Percentiles rank a stretch among this genome's conserved stretches.
phyloP scores from a whole-genome alignment of 768 basidiomycete species.

The Amanita brunnescens region DNA sequence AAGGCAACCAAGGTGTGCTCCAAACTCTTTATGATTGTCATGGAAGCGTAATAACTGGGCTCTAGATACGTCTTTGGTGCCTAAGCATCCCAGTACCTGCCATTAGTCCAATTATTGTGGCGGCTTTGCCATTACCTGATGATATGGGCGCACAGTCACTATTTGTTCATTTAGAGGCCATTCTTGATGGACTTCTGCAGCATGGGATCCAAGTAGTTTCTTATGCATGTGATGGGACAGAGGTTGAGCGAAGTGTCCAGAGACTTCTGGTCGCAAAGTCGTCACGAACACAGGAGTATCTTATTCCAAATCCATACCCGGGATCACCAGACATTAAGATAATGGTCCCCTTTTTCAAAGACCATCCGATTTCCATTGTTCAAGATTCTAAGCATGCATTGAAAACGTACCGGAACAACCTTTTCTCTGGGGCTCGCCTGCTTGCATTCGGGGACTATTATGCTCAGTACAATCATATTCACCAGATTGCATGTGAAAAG shows the following conservation, averaged over 20 bases:
- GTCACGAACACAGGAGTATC: not conserved
- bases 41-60: no score
- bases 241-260: constrained; percentile 21
- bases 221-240: constrained; percentile 26
- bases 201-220: constrained; percentile 19
- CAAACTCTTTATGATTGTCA: no score
- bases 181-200: constrained; percentile 19
- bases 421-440: constrained; percentile 22
- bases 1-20: constrained; percentile 3
- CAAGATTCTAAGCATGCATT: constrained; percentile 26
- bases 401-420: constrained; percentile 24
- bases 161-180: not conserved
- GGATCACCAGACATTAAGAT: not conserved
- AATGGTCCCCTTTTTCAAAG: not conserved
- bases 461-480: constrained; percentile 15
- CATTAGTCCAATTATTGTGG: constrained; percentile 25
- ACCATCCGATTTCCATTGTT: constrained; percentile 15
- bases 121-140: constrained; percentile 21
- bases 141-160: constrained; percentile 14
- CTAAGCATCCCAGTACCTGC: constrained; percentile 23
- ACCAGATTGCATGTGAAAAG: constrained; percentile 10
- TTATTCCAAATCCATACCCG: not conserved
- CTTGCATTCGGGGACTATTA: constrained; percentile 17
- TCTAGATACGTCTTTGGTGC: constrained; percentile 27
- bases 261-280: constrained; percentile 5